Percentiles rank a stretch among this genome's conserved stretches.
Evolutionary conservation across 1,139 yeast species (phyloP).

Genomic region (Meyerozyma guilliermondii): DNA sequence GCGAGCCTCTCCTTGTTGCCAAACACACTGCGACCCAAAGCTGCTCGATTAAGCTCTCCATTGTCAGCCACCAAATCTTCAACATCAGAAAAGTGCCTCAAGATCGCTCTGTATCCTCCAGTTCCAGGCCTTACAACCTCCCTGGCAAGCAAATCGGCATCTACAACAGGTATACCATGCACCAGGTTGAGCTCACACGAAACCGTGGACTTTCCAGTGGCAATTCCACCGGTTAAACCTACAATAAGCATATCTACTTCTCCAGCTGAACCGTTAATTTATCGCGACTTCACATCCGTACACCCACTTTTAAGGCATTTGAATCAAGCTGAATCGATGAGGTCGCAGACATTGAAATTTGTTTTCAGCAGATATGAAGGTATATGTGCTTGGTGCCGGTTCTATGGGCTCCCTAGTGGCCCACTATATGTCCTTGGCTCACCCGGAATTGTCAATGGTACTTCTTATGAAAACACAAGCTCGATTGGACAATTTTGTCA

Average conservation of each 20-base stretch:
- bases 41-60: constrained; percentile 58
- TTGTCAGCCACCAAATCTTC: constrained; percentile 53
- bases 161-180: constrained; percentile 59
- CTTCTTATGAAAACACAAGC: constrained; percentile 36
- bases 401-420: constrained; percentile 38
- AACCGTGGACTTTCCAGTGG: constrained; percentile 92
- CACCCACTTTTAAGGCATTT: neutral
- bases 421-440: constrained; percentile 31
- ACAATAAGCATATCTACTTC: constrained; percentile 61
- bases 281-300: neutral
- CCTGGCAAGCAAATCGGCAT: constrained; percentile 87
- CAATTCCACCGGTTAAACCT: constrained; percentile 95
- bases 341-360: neutral
- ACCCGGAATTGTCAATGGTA: constrained; percentile 26
- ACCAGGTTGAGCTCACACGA: constrained; percentile 52
- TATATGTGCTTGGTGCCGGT: constrained; percentile 41
- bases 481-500: constrained; percentile 34
- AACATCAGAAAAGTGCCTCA: constrained; percentile 53
- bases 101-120: constrained; percentile 62
- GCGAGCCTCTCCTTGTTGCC: constrained; percentile 52
- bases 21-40: constrained; percentile 76
- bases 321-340: neutral
- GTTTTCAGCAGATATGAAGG: constrained; percentile 14
- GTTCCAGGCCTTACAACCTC: constrained; percentile 81
- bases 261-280: neutral